Conservation (phyloP, 2,329 filamentous ascomycete genomes). For the Botryosphaeria dothidea region DNA sequence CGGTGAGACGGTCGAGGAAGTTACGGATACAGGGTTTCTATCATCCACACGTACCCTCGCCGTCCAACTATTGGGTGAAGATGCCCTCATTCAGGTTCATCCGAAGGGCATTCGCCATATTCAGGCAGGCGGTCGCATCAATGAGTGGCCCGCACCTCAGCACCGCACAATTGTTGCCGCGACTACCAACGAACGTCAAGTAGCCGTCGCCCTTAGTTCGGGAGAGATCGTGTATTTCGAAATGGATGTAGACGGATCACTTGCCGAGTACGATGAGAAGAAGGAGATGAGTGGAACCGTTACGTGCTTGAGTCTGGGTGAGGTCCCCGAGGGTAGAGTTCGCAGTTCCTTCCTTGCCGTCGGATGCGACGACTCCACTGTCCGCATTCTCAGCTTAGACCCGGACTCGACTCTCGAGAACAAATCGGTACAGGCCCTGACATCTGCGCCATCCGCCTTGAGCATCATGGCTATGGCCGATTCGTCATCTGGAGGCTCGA, state of each 20-base stretch:
- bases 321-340: constrained; percentile 85
- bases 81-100: constrained; percentile 90
- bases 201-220: constrained; percentile 90
- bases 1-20: constrained; percentile 94
- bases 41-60: constrained; percentile 86
- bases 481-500: constrained; percentile 83
- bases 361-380: constrained; percentile 94
- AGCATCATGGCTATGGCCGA: constrained; percentile 96
- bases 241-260: constrained; percentile 85
- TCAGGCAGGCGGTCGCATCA: constrained; percentile 71
- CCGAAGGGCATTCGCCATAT: constrained; percentile 96
- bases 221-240: constrained; percentile 98
- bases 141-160: constrained; percentile 91
- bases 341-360: constrained; percentile 93
- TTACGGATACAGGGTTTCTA: constrained; percentile 89
- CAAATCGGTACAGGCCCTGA: constrained; percentile 91
- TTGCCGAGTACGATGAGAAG: constrained; percentile 91
- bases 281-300: constrained; percentile 95
- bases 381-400: constrained; percentile 86
- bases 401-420: constrained; percentile 88
- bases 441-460: constrained; percentile 83
- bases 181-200: constrained; percentile 88
- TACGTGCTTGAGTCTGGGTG: constrained; percentile 89
- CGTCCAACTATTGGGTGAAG: constrained; percentile 90
- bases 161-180: constrained; percentile 95